phyloP scores from a whole-genome alignment of 306 rosid genomes.

The Boehmeria nivea region DNA sequence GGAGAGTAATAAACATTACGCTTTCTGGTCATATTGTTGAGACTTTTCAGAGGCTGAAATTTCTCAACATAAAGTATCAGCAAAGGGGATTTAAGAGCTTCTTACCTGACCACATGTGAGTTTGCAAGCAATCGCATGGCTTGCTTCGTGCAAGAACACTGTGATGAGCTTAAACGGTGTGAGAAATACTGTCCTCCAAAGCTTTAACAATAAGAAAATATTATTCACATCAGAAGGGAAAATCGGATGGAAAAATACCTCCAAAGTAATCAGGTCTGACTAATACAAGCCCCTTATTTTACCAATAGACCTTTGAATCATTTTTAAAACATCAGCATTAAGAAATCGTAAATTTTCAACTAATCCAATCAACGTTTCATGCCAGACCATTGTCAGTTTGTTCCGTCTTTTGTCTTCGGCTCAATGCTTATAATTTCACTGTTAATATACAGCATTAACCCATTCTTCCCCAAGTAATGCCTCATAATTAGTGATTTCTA shows the following conservation, averaged over 20 bases:
- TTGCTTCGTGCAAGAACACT: slow-evolving; percentile 87
- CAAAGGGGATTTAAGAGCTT: too few relatives aligned
- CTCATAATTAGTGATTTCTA: too few relatives aligned
- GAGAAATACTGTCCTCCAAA: slow-evolving; percentile 82
- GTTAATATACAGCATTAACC: too few relatives aligned
- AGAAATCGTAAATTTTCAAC: background rate
- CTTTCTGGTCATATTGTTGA: too few relatives aligned
- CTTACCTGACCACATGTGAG: slow-evolving; percentile 92
- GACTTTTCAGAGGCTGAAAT: too few relatives aligned
- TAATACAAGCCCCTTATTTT: background rate
- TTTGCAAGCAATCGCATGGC: slow-evolving; percentile 90
- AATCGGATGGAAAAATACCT: slow-evolving; percentile 10
- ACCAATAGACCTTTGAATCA: background rate
- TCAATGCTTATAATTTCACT: too few relatives aligned
- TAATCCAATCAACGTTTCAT: too few relatives aligned
- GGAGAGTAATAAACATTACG: too few relatives aligned
- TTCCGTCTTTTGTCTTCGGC: too few relatives aligned
- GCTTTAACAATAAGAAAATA: slow-evolving; percentile 47
- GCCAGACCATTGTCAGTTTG: too few relatives aligned
- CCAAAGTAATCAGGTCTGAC: background rate
- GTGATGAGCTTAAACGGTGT: slow-evolving; percentile 97
- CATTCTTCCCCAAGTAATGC: too few relatives aligned
- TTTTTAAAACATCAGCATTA: background rate
- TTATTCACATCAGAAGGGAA: slow-evolving; percentile 18
- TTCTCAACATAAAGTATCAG: too few relatives aligned